Conservation (phyloP, 176 grass and related monocot species). For the Triticum timopheevii region DNA sequence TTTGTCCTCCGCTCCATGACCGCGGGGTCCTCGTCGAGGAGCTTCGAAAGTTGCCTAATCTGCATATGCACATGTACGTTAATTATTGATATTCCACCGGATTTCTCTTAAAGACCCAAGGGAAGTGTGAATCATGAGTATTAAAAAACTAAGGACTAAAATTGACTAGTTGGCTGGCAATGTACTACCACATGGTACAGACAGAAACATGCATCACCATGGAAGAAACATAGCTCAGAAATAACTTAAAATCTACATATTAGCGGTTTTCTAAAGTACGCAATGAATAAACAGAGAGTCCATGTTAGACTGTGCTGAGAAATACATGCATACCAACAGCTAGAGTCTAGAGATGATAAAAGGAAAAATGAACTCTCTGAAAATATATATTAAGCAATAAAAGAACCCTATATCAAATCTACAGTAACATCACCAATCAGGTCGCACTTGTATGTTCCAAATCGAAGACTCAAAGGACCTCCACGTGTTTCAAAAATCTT, state of each 20-base stretch:
- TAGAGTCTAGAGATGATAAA: not conserved
- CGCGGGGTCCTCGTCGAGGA: constrained; percentile 81
- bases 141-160: not conserved
- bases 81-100: not conserved
- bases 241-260: not conserved
- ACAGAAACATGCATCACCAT: not conserved
- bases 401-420: not conserved
- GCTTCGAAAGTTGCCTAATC: constrained; percentile 78
- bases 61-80: constrained; percentile 27
- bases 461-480: not conserved
- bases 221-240: not conserved
- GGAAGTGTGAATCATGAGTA: not conserved
- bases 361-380: not conserved
- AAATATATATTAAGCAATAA: not conserved
- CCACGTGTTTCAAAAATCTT: not conserved
- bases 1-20: constrained; percentile 83
- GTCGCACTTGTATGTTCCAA: not conserved
- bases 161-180: not conserved
- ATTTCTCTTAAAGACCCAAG: not conserved
- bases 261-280: not conserved
- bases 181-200: not conserved
- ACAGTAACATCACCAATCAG: not conserved
- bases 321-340: not conserved
- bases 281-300: not conserved
- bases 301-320: not conserved